A percentile compares a stretch with the other conserved stretches of the same genome.
Evolutionary conservation across 2,329 filamentous ascomycete genomes (phyloP).

Genomic region (Xylariomycetidae sp.): DNA sequence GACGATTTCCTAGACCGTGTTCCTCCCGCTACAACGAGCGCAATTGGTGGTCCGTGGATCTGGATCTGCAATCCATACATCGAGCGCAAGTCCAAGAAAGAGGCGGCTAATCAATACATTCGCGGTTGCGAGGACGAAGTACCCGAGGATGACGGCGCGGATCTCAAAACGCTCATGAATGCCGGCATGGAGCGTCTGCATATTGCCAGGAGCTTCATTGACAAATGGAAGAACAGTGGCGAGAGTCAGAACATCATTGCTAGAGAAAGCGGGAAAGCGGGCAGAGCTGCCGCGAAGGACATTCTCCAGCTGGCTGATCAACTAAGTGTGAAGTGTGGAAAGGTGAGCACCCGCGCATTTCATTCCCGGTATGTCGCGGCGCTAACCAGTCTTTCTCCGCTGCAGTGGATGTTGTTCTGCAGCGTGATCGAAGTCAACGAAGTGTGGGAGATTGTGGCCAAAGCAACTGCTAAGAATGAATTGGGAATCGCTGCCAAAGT

Average conservation of each 20-base stretch:
- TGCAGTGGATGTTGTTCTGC: conserved; percentile 70
- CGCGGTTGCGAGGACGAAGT: conserved; percentile 46
- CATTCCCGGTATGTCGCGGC: too few species aligned
- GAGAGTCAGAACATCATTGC: conserved; percentile 33
- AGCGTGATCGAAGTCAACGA: conserved; percentile 48
- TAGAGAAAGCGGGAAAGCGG: conserved; percentile 45
- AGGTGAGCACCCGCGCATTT: conserved; percentile 39
- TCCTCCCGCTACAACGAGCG: conserved; percentile 53
- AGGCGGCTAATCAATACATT: conserved; percentile 31
- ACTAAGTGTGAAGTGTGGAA: conserved; percentile 58
- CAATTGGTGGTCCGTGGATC: conserved; percentile 59
- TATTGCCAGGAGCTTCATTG: conserved; percentile 43
- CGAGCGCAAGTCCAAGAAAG: conserved; percentile 28
- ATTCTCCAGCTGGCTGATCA: conserved; percentile 59
- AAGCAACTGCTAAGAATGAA: conserved; percentile 61
- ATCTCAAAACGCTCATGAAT: conserved; percentile 44
- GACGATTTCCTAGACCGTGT: conserved; percentile 63
- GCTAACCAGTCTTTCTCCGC: background rate
- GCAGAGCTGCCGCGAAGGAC: conserved; percentile 43
- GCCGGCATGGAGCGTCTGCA: conserved; percentile 48
- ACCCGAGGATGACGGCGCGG: conserved; percentile 39
- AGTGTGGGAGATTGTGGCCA: conserved; percentile 63
- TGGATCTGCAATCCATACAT: conserved; percentile 64
- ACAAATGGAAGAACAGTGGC: conserved; percentile 36
- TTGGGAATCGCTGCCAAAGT: conserved; percentile 73